phyloP scores from a whole-genome alignment of 1,284 basidiomycete genomes.

The Ceratobasidium sp. region DNA sequence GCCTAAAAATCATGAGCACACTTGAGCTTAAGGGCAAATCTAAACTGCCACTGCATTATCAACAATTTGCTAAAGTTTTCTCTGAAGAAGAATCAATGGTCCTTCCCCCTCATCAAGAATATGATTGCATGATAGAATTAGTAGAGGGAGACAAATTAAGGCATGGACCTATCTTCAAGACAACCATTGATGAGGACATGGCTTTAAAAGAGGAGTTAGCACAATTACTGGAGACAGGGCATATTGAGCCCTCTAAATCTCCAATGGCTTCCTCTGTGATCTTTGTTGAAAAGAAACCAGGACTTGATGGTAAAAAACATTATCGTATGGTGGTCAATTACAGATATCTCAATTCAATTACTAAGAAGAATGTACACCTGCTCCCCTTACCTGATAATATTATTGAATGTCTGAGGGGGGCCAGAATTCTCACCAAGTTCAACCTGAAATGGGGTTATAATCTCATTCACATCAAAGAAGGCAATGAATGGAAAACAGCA shows the following conservation, averaged over 20 bases:
- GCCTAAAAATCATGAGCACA: neutral
- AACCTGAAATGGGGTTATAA: conserved; percentile 32
- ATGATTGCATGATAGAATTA: conserved; percentile 39
- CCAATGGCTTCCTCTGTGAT: conserved; percentile 39
- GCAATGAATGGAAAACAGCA: conserved; percentile 38
- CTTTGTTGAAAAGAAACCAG: conserved; percentile 40
- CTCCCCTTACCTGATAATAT: conserved; percentile 26
- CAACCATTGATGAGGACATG: neutral
- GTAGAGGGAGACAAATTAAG: neutral
- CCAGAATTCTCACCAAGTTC: conserved; percentile 36
- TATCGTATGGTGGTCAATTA: conserved; percentile 37
- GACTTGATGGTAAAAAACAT: conserved; percentile 10
- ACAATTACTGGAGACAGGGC: conserved; percentile 18
- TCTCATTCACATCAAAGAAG: conserved; percentile 9
- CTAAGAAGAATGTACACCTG: conserved; percentile 36
- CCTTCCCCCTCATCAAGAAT: conserved; percentile 25
- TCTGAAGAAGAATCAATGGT: conserved; percentile 12
- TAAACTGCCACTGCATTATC: neutral
- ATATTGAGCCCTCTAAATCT: conserved; percentile 33
- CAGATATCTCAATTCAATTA: conserved; percentile 36
- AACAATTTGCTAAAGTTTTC: conserved; percentile 28
- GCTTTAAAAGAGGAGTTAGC: conserved; percentile 26
- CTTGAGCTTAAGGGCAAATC: neutral
- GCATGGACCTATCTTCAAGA: conserved; percentile 21
- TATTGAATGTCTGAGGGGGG: conserved; percentile 10